phyloP scores from a whole-genome alignment of 495 filamentous ascomycete species.

The Aspergillus cavernicola region DNA sequence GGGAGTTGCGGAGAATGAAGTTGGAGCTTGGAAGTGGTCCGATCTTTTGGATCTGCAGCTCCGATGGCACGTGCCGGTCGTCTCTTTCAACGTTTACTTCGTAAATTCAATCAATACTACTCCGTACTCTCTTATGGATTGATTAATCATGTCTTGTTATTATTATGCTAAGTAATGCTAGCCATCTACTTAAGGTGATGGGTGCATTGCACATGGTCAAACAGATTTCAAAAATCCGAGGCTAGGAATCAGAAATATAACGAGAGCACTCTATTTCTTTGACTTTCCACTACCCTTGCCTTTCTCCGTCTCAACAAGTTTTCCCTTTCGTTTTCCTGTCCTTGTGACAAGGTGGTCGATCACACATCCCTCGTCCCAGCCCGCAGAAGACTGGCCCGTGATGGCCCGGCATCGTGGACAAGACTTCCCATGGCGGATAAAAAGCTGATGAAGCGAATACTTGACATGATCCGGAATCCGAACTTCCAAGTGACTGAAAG shows the following conservation, averaged over 20 bases:
- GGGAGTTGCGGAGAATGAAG: conserved; percentile 3
- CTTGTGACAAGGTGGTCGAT: conserved; percentile 50
- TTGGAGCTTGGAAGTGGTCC: conserved; percentile 17
- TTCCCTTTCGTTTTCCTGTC: conserved; percentile 39
- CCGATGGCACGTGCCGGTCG: conserved; percentile 18
- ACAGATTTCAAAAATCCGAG: too few species aligned
- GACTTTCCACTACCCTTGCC: neutral
- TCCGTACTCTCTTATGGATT: too few species aligned
- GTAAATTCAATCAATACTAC: too few species aligned
- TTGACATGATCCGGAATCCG: conserved; percentile 81
- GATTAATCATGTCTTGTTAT: too few species aligned
- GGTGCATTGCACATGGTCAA: too few species aligned
- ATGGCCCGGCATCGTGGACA: conserved; percentile 73
- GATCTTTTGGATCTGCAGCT: conserved; percentile 19
- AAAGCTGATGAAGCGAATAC: conserved; percentile 81
- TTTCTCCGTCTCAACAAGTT: neutral
- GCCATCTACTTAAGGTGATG: too few species aligned
- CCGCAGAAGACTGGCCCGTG: conserved; percentile 40
- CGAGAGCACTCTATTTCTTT: neutral
- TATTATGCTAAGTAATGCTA: too few species aligned
- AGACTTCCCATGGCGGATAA: conserved; percentile 79
- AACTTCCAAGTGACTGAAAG: conserved; percentile 78
- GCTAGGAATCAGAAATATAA: neutral
- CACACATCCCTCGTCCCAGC: conserved; percentile 47
- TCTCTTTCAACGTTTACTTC: too few species aligned